These are phyloP conservation scores for Hippophae gyantsensis DNA, from an alignment of 306 rosid genomes.

Conservation along the genomic window DNA sequence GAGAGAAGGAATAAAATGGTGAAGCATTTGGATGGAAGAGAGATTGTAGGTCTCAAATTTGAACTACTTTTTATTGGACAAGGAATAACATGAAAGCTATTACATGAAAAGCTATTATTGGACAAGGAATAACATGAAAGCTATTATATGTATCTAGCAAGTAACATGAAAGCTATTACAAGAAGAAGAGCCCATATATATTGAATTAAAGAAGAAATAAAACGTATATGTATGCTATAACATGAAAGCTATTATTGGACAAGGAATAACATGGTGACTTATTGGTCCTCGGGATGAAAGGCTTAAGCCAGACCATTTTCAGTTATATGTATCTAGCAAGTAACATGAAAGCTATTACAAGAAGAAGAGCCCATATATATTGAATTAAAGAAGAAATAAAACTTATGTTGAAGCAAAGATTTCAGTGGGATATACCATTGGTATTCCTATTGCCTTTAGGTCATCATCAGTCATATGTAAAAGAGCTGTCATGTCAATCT, in stretches of 20 bases:
- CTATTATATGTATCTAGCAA: neutral
- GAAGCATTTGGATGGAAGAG: no score
- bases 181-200: neutral
- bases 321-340: slow-evolving; percentile 34
- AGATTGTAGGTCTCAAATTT: no score
- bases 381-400: neutral
- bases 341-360: neutral
- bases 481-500: slow-evolving; percentile 98
- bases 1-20: no score
- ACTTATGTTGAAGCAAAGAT: neutral
- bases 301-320: slow-evolving; percentile 96
- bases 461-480: slow-evolving; percentile 96
- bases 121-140: no score
- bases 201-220: neutral
- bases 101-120: no score
- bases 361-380: neutral
- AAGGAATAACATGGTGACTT: no score
- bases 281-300: slow-evolving; percentile 65
- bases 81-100: no score
- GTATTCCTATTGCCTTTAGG: slow-evolving; percentile 93
- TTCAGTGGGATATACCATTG: slow-evolving; percentile 53
- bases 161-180: neutral
- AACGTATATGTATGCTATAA: neutral
- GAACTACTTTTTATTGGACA: no score
- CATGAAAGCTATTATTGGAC: no score